Evolutionary conservation across 257 asterid genomes (phyloP), one percentile per base, ranked within the genome.

Genomic region (Hygrophila difformis): DNA sequence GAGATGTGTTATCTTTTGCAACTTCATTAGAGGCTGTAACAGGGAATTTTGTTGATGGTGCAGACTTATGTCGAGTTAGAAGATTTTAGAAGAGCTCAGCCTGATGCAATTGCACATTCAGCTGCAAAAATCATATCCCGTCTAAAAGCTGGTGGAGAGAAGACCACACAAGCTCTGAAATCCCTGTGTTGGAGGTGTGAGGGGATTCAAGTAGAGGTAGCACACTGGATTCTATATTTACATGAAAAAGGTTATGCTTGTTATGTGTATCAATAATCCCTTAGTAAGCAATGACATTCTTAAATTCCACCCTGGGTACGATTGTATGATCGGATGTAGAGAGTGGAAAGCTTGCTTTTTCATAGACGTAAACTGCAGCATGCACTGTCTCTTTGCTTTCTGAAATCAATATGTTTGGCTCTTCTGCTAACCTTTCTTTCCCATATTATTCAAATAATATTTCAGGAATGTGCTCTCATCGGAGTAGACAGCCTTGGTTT

Each of bases 181-280:
- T 82, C 99, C 36, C 78, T 86, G 24, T 91, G 96, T 66, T 86
- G 92, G 98, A 80, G 95, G 78, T 72, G 84, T 80, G 80, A 79
- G 85, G 93, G 96, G 41, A 76, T 91, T 65, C 95, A 78, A 71
- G 96, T 67, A 39, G 94, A 91, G 96, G 98, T 91, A 89, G 57
- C 44, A 50, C 44, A 3, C 12, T 44, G 52, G 41, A 41, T 52
- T 23, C 40, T 3, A 12, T 15, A 28, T 12, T 26, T 56, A 17
- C 21, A 24, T 40, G 13, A 34, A 8, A 38, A n/a, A n/a, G 40
- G 40, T n/a, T 3, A n/a, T 10, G 14, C 40, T 36, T 36, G 12
- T 1, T 26, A 26, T 26, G 31, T 8, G 7, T 26, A 8, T 26
- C 31, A 26, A 26, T 26, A 5, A 3, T 26, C 31, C n/a, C n/a